A percentile compares a stretch with the other conserved stretches of the same genome.
phyloP scores from a whole-genome alignment of 129 eudicot genomes.

The Escallonia herrerae region DNA sequence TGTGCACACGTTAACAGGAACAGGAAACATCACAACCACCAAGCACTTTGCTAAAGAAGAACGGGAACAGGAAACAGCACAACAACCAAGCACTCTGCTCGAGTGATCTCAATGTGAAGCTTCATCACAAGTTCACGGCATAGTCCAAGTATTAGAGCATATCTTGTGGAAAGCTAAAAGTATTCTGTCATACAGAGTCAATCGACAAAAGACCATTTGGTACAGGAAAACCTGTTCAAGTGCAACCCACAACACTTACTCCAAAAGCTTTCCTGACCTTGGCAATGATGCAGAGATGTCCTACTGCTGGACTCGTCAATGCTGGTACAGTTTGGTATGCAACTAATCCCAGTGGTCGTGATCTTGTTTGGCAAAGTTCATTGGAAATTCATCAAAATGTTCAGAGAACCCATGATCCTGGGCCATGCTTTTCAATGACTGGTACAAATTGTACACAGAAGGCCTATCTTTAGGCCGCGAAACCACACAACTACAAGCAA shows the following conservation, averaged over 20 bases:
- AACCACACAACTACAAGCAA: slow-evolving; percentile 56
- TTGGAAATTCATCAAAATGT: slow-evolving; percentile 51
- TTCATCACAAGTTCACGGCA: too few species aligned
- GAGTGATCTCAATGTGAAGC: background rate
- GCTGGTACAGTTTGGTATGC: background rate
- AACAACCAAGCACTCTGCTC: too few species aligned
- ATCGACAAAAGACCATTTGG: background rate
- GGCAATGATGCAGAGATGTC: background rate
- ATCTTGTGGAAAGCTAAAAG: background rate
- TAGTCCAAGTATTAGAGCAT: background rate
- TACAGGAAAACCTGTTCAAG: slow-evolving; percentile 7
- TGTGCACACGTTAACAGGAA: too few species aligned
- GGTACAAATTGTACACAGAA: slow-evolving; percentile 49
- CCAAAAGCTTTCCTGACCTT: background rate
- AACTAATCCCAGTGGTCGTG: slow-evolving; percentile 39
- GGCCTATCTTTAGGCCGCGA: slow-evolving; percentile 66
- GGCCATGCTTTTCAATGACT: slow-evolving; percentile 41
- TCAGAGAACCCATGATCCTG: slow-evolving; percentile 41
- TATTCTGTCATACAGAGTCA: background rate
- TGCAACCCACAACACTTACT: background rate
- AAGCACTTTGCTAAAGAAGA: too few species aligned
- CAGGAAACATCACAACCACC: too few species aligned
- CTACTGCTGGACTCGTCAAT: background rate
- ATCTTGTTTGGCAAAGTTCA: slow-evolving; percentile 43
- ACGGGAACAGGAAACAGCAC: too few species aligned